These are phyloP conservation scores for Nemania diffusa DNA, from an alignment of 2,329 filamentous ascomycete species.

Conservation along the genomic window DNA sequence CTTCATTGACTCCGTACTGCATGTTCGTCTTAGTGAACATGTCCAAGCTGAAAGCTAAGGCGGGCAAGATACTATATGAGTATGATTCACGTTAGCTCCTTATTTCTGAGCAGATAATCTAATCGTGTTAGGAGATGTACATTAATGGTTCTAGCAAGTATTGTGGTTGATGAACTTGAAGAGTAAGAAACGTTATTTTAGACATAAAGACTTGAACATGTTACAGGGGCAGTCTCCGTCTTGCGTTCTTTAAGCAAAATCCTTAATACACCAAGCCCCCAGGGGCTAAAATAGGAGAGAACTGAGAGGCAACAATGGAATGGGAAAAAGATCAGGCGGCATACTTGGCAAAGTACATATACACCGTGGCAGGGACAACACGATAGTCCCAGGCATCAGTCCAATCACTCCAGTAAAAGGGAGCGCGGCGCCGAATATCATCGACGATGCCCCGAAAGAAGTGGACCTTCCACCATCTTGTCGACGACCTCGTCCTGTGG, in stretches of 20 bases:
- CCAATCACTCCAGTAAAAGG: constrained; percentile 87
- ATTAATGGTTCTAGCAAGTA: not conserved
- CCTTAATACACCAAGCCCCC: not conserved
- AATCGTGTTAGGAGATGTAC: not conserved
- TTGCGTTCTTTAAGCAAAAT: not conserved
- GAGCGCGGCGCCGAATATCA: constrained; percentile 77
- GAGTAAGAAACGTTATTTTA: not conserved
- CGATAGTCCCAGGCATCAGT: constrained; percentile 89
- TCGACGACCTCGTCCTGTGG: not conserved
- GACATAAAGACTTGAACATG: not conserved
- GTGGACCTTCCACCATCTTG: constrained; percentile 77
- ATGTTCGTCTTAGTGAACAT: constrained; percentile 91
- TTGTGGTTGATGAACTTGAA: not conserved
- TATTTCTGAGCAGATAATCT: not conserved
- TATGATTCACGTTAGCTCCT: constrained; percentile 19
- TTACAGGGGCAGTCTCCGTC: not conserved
- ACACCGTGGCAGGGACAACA: constrained; percentile 85
- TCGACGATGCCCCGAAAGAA: constrained; percentile 83
- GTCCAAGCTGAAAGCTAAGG: constrained; percentile 88
- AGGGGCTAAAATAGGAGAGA: not conserved
- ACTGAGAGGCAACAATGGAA: not conserved
- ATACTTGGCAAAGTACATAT: constrained; percentile 96
- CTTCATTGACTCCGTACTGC: constrained; percentile 91
- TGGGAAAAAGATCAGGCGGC: constrained; percentile 35
- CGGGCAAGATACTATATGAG: constrained; percentile 83